Evolutionary conservation across 768 basidiomycete species (phyloP).

Genomic region (Boletus reticuloceps): DNA sequence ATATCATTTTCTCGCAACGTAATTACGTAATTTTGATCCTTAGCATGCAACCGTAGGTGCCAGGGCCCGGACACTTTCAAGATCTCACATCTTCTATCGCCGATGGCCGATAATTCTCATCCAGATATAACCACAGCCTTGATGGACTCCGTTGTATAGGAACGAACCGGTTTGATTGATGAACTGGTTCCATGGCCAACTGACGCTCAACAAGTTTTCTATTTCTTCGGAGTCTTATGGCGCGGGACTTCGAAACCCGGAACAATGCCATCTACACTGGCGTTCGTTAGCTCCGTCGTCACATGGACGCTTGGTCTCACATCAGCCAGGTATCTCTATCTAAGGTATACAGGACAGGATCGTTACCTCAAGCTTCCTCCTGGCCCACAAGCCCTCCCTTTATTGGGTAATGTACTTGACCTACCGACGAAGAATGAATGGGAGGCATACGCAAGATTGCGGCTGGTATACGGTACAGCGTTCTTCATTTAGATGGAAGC

Average conservation of each 20-base stretch:
- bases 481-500: background rate
- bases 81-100: no score
- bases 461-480: background rate
- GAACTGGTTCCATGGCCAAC: background rate
- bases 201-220: background rate
- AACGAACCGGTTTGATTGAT: background rate
- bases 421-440: background rate
- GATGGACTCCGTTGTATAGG: background rate
- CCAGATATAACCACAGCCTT: background rate
- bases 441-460: background rate
- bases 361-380: background rate
- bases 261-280: background rate
- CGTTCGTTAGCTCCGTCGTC: background rate
- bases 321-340: background rate
- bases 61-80: no score
- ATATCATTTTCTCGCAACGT: no score
- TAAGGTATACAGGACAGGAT: background rate
- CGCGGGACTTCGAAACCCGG: background rate
- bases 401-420: background rate
- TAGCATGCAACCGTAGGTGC: no score
- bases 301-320: background rate
- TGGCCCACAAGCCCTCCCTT: background rate
- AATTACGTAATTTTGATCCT: no score
- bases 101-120: no score
- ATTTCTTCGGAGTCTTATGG: background rate